Base-by-base conservation (phyloP, 2,329 filamentous ascomycete genomes). In the Cadophora sp. region DNA sequence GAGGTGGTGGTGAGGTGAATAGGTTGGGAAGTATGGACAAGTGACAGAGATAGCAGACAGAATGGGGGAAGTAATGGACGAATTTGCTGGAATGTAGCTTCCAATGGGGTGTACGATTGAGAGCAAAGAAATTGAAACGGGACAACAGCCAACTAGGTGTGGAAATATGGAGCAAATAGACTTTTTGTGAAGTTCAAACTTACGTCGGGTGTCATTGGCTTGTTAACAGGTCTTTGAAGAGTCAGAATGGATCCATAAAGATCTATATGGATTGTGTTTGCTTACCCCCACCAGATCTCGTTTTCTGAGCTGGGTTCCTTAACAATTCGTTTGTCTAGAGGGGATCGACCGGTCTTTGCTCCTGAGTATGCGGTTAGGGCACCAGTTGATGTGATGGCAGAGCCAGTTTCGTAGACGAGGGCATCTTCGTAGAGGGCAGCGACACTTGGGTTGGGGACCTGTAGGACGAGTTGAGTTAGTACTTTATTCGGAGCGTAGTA, bases 391-490 rank as follows among this genome's bases (percentile, higher is more conserved):
- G 96, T 97, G 84, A 99, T 97, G 81, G 96, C 96, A 65, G 95
- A 96, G 77, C 96, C 96, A 66, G 93, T 96, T 84, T 99, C 96
- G 85, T 98, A 99, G 74, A 94, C 94, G 72, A 99, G 89, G 65
- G 96, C 96, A 91, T 99, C 96, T 88, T 99, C 96, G 85, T 99
- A 99, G 72, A 99, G 90, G 67, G 94, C 91, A 72, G 96, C 91
- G 69, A 98, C 96, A 66, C 95, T 74, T 58, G 75, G 94, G 83
- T 99, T 98, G 83, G 93, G 92, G 68, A 90, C 87, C 87, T 89
- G 70, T 60, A 33, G 64, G 33, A 61, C 62, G 62, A 65, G 48
- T 59, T 11, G 55, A 70, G 50, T 64, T 61, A 45, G 55, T 58
- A 45, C 67, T 22, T 22, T 48, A 18, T 39, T 39, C 36, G 11